Conservation (phyloP, 768 basidiomycete genomes). For the Podaxis pistillaris region DNA sequence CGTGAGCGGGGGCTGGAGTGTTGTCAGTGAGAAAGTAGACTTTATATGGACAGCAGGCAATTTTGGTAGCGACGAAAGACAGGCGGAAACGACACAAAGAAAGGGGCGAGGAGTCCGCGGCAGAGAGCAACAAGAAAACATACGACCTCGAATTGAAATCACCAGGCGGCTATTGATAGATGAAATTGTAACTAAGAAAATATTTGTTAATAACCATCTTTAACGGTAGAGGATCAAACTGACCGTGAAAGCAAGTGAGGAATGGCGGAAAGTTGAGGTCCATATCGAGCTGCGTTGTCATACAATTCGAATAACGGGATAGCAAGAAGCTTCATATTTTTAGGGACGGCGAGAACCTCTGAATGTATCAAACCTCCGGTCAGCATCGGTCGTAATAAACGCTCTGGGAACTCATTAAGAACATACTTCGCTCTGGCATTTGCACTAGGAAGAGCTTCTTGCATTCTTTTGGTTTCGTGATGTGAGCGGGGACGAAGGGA, state of each 20-base stretch:
- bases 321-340: slow-evolving; percentile 98
- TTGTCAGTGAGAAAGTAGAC: background rate
- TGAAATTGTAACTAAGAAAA: slow-evolving; percentile 79
- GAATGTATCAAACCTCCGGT: slow-evolving; percentile 4
- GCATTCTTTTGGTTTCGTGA: slow-evolving; percentile 97
- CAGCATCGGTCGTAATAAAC: background rate
- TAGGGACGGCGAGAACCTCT: slow-evolving; percentile 97
- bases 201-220: slow-evolving; percentile 43
- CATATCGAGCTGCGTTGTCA: slow-evolving; percentile 94
- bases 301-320: slow-evolving; percentile 97
- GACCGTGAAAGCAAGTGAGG: slow-evolving; percentile 77
- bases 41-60: background rate
- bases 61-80: background rate
- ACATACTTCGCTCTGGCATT: slow-evolving; percentile 91
- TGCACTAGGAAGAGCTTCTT: slow-evolving; percentile 95
- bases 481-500: slow-evolving; percentile 92
- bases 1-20: too few species aligned
- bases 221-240: background rate
- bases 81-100: background rate
- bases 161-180: slow-evolving; percentile 52
- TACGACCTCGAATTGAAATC: background rate
- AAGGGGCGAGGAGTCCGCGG: background rate
- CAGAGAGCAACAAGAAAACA: background rate
- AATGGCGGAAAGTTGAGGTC: slow-evolving; percentile 91
- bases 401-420: background rate